Conservation (phyloP, 352 stramenopile genomes). For the Pythium apleroticum region DNA sequence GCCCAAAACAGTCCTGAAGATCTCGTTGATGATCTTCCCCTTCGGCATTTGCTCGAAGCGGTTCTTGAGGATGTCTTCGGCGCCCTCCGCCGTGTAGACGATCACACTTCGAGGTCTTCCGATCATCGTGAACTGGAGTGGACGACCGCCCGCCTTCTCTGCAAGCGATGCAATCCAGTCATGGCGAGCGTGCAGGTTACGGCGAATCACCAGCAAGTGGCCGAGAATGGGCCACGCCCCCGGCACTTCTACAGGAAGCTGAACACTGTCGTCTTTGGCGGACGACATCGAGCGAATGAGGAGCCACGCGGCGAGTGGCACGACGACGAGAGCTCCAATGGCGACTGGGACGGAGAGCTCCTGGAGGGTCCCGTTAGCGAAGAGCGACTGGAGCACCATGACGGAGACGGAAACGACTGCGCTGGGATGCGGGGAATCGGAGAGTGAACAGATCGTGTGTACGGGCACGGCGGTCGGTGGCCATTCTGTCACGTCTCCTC, state of each 20-base stretch:
- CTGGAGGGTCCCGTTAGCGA: neutral
- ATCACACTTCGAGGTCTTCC: constrained; percentile 26
- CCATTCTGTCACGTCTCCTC: neutral
- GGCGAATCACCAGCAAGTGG: neutral
- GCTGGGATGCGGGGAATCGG: neutral
- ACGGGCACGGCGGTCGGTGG: neutral
- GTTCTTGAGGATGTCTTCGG: constrained; percentile 51
- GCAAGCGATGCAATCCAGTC: neutral
- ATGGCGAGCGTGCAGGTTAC: neutral
- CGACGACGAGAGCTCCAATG: neutral
- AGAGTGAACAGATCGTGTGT: neutral
- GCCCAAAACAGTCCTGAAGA: constrained; percentile 57
- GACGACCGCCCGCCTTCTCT: neutral
- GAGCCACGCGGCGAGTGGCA: neutral
- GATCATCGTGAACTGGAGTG: neutral
- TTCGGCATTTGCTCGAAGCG: constrained; percentile 74
- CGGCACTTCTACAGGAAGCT: neutral
- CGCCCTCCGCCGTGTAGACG: constrained; percentile 32
- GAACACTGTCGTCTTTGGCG: neutral
- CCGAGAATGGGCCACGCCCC: neutral
- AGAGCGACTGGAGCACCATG: neutral
- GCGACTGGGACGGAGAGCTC: neutral
- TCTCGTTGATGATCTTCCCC: constrained; percentile 32
- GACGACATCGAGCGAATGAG: neutral
- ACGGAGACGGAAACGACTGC: neutral